phyloP scores from a whole-genome alignment of 2,329 filamentous ascomycete genomes.

The Biscogniauxia mediterranea region DNA sequence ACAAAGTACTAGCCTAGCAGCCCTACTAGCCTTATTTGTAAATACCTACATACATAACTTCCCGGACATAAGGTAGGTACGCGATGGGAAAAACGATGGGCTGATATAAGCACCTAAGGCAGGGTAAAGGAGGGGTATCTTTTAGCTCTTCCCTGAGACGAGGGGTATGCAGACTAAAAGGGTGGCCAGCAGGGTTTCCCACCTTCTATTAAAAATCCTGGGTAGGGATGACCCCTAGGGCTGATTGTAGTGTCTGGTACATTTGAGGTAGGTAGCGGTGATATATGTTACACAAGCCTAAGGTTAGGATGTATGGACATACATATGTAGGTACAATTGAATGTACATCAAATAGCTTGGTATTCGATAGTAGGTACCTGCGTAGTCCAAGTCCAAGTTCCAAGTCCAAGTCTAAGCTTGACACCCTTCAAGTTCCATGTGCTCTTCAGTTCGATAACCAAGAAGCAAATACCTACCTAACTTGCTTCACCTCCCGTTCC shows the following conservation, averaged over 20 bases:
- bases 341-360: no score
- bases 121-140: neutral
- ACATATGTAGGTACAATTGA: neutral
- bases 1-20: neutral
- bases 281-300: constrained; percentile 2
- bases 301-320: neutral
- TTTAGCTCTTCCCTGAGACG: constrained; percentile 5
- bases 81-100: neutral
- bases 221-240: constrained; percentile 7
- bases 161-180: constrained; percentile 6
- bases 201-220: constrained; percentile 14
- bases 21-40: neutral
- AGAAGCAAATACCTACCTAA: no score
- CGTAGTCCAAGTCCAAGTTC: no score
- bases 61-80: neutral
- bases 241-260: constrained; percentile 9
- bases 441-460: no score
- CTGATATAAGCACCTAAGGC: neutral
- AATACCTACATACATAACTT: neutral
- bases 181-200: constrained; percentile 12
- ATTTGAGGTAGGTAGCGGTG: no score
- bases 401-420: no score
- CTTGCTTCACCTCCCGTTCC: no score
- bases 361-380: no score
- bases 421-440: no score